Base-by-base conservation (phyloP, 352 stramenopile genomes). In the Globisporangium canariense region DNA sequence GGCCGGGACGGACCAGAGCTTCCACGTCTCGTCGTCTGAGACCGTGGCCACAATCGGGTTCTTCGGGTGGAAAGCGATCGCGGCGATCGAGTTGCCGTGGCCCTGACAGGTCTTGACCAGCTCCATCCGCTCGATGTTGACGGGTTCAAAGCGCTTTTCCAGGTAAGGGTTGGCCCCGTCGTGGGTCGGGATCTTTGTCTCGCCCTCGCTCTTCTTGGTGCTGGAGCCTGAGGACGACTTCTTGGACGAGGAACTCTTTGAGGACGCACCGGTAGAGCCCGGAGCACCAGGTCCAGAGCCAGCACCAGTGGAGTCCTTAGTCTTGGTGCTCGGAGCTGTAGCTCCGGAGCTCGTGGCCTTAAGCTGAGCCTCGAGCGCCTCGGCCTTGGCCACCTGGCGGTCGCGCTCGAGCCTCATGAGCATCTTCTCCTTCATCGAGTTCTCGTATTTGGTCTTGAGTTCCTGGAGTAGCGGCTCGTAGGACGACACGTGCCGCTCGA, bases 361-460 rank as follows among this genome's bases (percentile, higher is more conserved):
- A 13, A 98, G 71, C 60, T 98, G 90, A 13, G 72, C 65, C 64
- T 98, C 91, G 1, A 98, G 76, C n/a, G 88, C 88, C 55, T 98
- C 88, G 7, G 89, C 86, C 58, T 83, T 90, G 18, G 93, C 91
- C 34, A 85, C 89, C 60, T 96, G 87, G 1, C 93, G 89, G 63
- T 98, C 95, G 20, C 94, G 75, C 70, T 98, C 93, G 46, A 98
- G 87, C 7, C 91, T 87, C 85, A 98, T 97, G 34, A 98, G 88
- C 94, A 98, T 98, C 69, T 98, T 98, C 70, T 98, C 95, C 71
- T 98, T 98, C 88, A 98, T 98, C 7, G 90, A 92, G 52, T 90
- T 90, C 68, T 97, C 90, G 69, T 98, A 98, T 73, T 98, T 98
- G 58, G 76, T 68, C 65, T 97, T 95, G 34, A 98, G 77, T 64